These are phyloP conservation scores for Sugiyamaella castrensis DNA, from an alignment of 1,139 yeast species.

Conservation along the genomic window DNA sequence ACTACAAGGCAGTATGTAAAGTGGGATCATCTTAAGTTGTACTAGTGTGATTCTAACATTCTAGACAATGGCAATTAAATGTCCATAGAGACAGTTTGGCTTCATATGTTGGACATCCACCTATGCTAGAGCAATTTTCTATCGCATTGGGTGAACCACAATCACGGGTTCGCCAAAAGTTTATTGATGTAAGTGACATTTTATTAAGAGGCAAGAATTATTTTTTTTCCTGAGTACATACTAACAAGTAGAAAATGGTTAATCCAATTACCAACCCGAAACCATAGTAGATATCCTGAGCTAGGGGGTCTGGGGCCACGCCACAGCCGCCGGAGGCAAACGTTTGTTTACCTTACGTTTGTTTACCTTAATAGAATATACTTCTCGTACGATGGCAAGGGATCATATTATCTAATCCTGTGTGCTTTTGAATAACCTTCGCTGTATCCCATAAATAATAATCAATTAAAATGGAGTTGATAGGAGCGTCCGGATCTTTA, in stretches of 20 bases:
- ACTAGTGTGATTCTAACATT: constrained; percentile 4
- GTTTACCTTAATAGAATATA: constrained; percentile 33
- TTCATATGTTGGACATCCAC: constrained; percentile 66
- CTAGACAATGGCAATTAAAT: constrained; percentile 53
- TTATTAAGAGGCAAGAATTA: not conserved
- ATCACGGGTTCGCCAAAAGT: constrained; percentile 45
- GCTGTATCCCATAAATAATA: constrained; percentile 47
- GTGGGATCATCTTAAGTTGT: too few species aligned
- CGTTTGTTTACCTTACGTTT: too few species aligned
- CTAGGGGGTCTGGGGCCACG: too few species aligned
- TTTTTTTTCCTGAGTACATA: not conserved
- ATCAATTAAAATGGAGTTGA: constrained; percentile 42
- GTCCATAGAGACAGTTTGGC: constrained; percentile 74
- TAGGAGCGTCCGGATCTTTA: constrained; percentile 21
- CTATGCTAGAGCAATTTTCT: constrained; percentile 63
- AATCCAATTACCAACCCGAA: constrained; percentile 8
- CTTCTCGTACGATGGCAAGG: constrained; percentile 42
- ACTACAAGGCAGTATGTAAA: constrained; percentile 52
- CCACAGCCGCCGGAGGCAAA: too few species aligned
- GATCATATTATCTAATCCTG: constrained; percentile 25
- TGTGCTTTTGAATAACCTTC: constrained; percentile 35
- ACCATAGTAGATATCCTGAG: too few species aligned
- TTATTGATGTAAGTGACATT: constrained; percentile 46
- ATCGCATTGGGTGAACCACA: constrained; percentile 58
- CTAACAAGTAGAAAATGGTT: constrained; percentile 16